Evolutionary conservation across 2,329 filamentous ascomycete species (phyloP), one percentile per base, ranked within the genome.

Genomic region (Pleomassaria siparia): DNA sequence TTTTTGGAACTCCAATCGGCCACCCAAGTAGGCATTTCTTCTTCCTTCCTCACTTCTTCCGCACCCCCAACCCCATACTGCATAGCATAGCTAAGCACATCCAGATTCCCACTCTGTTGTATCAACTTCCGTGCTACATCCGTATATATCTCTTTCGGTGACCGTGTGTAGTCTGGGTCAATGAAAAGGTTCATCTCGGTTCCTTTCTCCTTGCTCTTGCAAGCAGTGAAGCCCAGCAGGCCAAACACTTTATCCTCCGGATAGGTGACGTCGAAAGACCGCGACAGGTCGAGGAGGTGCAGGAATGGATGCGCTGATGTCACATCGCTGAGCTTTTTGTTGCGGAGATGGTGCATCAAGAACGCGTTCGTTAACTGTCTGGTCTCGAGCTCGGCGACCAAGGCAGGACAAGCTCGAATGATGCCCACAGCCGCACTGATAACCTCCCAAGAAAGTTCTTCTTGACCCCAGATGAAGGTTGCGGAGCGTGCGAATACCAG

Each of bases 221-320:
- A 30, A 13, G 40, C 48, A 6, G 44, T 42, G 21, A 59, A 50
- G 0, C 53, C 53, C 6, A 59, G 35, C 5, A 61, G 44, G 2
- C 52, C 54, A 26, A 52, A 59, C 3, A 59, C 49, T n/a, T 61
- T 58, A 44, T 59, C 58, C 28, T 43, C 46, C 9, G 49, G 28
- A 18, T 58, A 42, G 2, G 45, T 54, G 13, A 51, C 58, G 20
- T 61, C 54, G 21, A 59, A 58, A 9, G 29, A 42, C 4, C 54
- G 33, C 2, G 49, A 35, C 16, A 52, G 15, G 39, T 58, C 54
- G 7, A 59, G 48, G 1, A 60, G 40, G 25, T 56, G 43, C 18
- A 59, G 15, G 21, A 60, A 55, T 7, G 48, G 39, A n/a, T 37
- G 26, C n/a, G 4, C 7, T 12, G 4, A 3, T 15, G 10, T 11